phyloP scores from a whole-genome alignment of 2,329 filamentous ascomycete genomes.

The Ophiognomonia clavigignenti-juglandacearum region DNA sequence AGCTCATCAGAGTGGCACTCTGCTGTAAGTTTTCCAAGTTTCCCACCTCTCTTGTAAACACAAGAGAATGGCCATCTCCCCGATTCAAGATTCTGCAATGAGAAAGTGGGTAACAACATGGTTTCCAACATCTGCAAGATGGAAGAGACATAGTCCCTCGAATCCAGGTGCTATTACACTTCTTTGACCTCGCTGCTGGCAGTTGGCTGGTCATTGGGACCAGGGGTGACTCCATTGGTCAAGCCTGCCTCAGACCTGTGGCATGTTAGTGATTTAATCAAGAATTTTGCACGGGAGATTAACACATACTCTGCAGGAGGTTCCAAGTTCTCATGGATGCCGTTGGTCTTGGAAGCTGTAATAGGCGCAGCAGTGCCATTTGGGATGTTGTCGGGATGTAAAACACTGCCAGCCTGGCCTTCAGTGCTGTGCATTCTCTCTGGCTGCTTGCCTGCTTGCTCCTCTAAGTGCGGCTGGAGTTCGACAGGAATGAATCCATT shows the following conservation, averaged over 20 bases:
- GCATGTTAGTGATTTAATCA: not conserved
- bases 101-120: not conserved
- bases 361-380: constrained; percentile 9
- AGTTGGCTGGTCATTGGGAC: constrained; percentile 14
- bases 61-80: not conserved
- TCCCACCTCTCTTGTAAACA: not conserved
- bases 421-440: constrained; percentile 25
- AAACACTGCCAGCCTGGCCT: constrained; percentile 1
- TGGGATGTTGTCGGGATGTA: constrained; percentile 1
- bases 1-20: not conserved
- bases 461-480: not conserved
- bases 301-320: constrained; percentile 5
- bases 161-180: constrained; percentile 4
- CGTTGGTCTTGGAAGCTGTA: constrained; percentile 8
- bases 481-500: not conserved
- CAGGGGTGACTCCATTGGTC: too few species aligned
- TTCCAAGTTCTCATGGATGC: constrained; percentile 5
- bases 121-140: not conserved
- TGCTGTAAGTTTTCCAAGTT: not conserved
- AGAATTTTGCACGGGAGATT: not conserved
- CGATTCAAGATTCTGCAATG: not conserved
- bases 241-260: constrained; percentile 7
- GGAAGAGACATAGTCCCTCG: not conserved
- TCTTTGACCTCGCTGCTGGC: constrained; percentile 15
- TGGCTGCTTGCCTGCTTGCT: too few species aligned